These are phyloP conservation scores for Cladosporium cucumerinum DNA, from an alignment of 2,329 filamentous ascomycete species.

Conservation along the genomic window DNA sequence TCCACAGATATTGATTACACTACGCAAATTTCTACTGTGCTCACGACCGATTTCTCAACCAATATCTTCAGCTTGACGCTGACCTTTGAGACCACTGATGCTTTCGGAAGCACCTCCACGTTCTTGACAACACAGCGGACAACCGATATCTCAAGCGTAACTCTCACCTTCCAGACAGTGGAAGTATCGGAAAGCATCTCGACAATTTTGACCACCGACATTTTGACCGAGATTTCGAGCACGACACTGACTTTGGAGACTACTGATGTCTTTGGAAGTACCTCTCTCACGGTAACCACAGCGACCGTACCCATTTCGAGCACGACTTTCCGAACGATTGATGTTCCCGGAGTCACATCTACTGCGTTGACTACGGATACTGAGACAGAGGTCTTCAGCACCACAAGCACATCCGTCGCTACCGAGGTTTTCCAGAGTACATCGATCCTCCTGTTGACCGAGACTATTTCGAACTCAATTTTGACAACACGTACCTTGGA, in stretches of 20 bases:
- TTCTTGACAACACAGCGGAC: neutral
- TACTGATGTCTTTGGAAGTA: neutral
- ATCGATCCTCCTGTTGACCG: neutral
- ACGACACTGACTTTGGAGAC: neutral
- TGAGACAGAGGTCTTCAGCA: neutral
- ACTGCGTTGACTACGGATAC: neutral
- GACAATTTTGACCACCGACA: neutral
- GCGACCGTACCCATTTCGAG: neutral
- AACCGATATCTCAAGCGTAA: neutral
- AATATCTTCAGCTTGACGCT: neutral
- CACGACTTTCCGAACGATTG: neutral
- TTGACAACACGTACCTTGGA: neutral
- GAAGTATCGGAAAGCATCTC: neutral
- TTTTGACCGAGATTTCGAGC: neutral
- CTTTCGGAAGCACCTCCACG: neutral
- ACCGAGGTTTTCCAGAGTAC: neutral
- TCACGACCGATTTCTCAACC: neutral
- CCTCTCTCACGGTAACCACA: neutral
- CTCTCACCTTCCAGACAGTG: neutral
- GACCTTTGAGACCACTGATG: slow-evolving; percentile 1
- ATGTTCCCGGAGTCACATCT: neutral
- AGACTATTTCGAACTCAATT: neutral
- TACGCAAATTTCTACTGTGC: neutral
- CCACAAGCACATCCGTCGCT: neutral
- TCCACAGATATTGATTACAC: neutral